Conservation (phyloP, 2,329 filamentous ascomycete genomes). For the Monosporascus sp. region DNA sequence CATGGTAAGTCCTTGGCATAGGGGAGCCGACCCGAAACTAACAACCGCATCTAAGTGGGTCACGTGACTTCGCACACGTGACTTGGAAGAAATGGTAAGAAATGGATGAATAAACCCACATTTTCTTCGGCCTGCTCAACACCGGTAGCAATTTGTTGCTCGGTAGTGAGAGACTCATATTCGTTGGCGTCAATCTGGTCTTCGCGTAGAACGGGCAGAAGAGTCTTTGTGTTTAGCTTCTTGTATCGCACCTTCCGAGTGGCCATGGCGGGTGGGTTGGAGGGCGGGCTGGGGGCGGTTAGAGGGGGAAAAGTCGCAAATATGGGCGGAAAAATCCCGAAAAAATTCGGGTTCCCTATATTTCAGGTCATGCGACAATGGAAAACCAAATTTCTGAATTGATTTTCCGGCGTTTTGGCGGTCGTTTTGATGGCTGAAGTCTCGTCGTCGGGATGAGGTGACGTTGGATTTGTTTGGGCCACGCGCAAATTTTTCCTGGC, state of each 20-base stretch:
- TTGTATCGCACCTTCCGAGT: slow-evolving; percentile 72
- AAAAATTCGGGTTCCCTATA: slow-evolving; percentile 62
- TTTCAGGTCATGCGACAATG: slow-evolving; percentile 49
- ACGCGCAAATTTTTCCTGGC: slow-evolving; percentile 46
- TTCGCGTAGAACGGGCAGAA: slow-evolving; percentile 81
- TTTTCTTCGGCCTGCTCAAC: slow-evolving; percentile 97
- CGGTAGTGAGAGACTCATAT: slow-evolving; percentile 79
- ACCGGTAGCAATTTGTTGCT: slow-evolving; percentile 87
- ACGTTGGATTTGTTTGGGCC: slow-evolving; percentile 50
- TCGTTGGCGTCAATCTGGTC: slow-evolving; percentile 81
- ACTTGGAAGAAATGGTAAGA: slow-evolving; percentile 16
- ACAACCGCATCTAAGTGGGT: slow-evolving; percentile 32
- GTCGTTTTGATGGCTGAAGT: slow-evolving; percentile 50
- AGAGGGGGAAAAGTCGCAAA: slow-evolving; percentile 28
- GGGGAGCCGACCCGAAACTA: neutral
- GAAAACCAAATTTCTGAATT: slow-evolving; percentile 50
- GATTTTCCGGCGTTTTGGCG: slow-evolving; percentile 43
- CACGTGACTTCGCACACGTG: slow-evolving; percentile 44
- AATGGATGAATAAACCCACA: slow-evolving; percentile 57
- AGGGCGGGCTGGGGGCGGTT: slow-evolving; percentile 23
- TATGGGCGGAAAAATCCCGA: slow-evolving; percentile 53
- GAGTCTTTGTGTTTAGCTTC: slow-evolving; percentile 89
- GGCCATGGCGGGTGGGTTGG: slow-evolving; percentile 45
- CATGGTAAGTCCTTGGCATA: slow-evolving; percentile 8
- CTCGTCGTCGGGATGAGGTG: slow-evolving; percentile 40